Percentiles rank a stretch among this genome's conserved stretches.
Conservation (phyloP, 2,329 filamentous ascomycete species). For the Nigrospora sphaerica region DNA sequence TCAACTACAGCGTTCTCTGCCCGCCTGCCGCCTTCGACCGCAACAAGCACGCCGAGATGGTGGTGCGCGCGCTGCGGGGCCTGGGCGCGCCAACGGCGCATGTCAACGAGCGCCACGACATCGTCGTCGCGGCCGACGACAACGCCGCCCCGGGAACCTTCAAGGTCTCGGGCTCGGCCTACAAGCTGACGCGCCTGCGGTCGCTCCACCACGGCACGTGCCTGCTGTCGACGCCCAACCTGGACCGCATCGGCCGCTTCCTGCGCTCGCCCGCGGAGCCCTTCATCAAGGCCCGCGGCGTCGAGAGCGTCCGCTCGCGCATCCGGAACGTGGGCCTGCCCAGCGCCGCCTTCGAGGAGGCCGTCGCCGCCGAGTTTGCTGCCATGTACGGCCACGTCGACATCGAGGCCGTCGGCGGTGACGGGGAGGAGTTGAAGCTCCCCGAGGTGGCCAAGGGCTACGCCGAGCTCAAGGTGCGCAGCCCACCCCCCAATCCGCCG, state of each 20-base stretch:
- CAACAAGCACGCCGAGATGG: constrained; percentile 86
- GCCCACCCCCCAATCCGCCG: background rate
- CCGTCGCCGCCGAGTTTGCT: constrained; percentile 59
- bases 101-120: constrained; percentile 90
- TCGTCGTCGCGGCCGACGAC: constrained; percentile 44
- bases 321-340: constrained; percentile 69
- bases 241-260: constrained; percentile 60
- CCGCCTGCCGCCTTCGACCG: constrained; percentile 72
- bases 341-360: constrained; percentile 37
- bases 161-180: constrained; percentile 91
- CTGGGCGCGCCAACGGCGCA: constrained; percentile 53
- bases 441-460: constrained; percentile 55
- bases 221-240: constrained; percentile 69
- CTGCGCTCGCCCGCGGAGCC: constrained; percentile 71
- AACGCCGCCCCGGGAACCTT: constrained; percentile 30
- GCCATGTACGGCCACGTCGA: constrained; percentile 52
- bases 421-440: constrained; percentile 34
- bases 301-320: constrained; percentile 83
- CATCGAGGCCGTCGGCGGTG: constrained; percentile 37
- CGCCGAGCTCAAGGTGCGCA: constrained; percentile 51
- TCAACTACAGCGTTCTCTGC: constrained; percentile 91
- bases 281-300: constrained; percentile 74
- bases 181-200: constrained; percentile 77
- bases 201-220: constrained; percentile 93
- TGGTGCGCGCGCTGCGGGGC: constrained; percentile 68